Percentiles rank a stretch among this genome's conserved stretches.
These are phyloP conservation scores for Leccinum fallax DNA, from an alignment of 1,284 basidiomycete genomes.

Conservation along the genomic window DNA sequence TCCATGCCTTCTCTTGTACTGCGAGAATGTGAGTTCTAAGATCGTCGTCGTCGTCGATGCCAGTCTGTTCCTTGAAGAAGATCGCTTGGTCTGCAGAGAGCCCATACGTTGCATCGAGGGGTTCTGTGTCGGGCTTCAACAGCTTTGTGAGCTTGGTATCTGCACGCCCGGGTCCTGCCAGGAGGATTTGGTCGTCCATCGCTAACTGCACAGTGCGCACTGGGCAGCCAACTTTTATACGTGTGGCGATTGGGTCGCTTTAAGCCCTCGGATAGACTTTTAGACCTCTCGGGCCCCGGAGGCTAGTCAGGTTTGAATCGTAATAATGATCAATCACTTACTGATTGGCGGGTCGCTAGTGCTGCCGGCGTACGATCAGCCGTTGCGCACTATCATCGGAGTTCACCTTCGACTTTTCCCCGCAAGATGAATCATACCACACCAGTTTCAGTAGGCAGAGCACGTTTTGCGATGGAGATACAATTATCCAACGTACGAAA, in stretches of 20 bases:
- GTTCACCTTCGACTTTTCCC: background rate
- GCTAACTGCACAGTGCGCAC: background rate
- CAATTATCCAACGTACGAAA: too few relatives aligned
- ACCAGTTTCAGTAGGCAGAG: background rate
- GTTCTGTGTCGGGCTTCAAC: background rate
- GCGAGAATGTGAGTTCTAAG: slow-evolving; percentile 24
- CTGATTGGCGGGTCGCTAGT: background rate
- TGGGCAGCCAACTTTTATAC: slow-evolving; percentile 3
- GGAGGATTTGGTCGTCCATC: slow-evolving; percentile 12
- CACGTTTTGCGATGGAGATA: too few relatives aligned
- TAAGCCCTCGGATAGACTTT: background rate
- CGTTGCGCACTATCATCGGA: background rate
- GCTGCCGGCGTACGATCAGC: background rate
- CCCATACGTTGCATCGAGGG: slow-evolving; percentile 7
- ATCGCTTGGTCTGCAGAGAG: slow-evolving; percentile 21
- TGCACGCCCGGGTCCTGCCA: background rate
- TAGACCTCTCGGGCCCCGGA: background rate
- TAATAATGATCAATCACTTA: background rate
- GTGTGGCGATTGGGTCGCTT: background rate
- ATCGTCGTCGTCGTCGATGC: slow-evolving; percentile 21
- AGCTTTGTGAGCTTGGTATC: slow-evolving; percentile 2
- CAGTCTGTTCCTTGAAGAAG: slow-evolving; percentile 28
- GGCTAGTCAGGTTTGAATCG: background rate
- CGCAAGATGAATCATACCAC: too few relatives aligned
- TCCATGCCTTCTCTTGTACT: slow-evolving; percentile 21